Base-by-base conservation (phyloP, 257 asterid species). In the Nicotiana undulata region DNA sequence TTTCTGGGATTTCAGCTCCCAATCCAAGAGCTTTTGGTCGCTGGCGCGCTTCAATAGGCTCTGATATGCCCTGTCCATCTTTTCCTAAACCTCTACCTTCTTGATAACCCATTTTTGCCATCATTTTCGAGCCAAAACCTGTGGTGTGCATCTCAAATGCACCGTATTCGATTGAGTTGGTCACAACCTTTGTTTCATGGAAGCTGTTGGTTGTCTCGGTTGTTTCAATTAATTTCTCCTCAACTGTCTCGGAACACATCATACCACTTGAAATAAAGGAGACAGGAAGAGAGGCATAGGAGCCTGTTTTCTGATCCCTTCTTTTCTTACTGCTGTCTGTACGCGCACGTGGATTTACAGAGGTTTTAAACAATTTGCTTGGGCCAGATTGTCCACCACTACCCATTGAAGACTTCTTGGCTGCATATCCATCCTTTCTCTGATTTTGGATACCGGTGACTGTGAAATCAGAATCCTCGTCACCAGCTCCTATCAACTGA, bases 21-120 rank as follows among this genome's bases (percentile, higher is more conserved):
- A 93, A 87, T 79, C 99, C 99, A 15, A 96, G 97, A 70, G 99
- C 88, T 83, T 90, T 96, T 24, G 98, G 98, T 58, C 99, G 89
- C 81, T 92, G 97, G 44, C 51, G 77, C 67, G 90, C 99, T 89
- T 94, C 94, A 31, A 96, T 90, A 63, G 99, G 99, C 85, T 83
- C 82, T 11, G 95, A 81, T 83, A 88, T 85, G 4, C 99, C 98
- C 87, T 89, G 93, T 44, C 98, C 96, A 24, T 91, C 97, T 84
- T 94, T 96, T 5, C 99, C 99, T 63, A 93, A 81, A 20, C 98
- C 99, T 2, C 76, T 85, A 18, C 98, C 98, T 85, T 89, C 97
- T 32, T 92, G 85, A 78, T 85, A 93, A 65, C 99, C 99, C 99
- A 94, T 94, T 88, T 93, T 96, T 58, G 98, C 98, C 97, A 96